Evolutionary conservation across 768 basidiomycete genomes (phyloP).

Genomic region (Lactarius quietus): DNA sequence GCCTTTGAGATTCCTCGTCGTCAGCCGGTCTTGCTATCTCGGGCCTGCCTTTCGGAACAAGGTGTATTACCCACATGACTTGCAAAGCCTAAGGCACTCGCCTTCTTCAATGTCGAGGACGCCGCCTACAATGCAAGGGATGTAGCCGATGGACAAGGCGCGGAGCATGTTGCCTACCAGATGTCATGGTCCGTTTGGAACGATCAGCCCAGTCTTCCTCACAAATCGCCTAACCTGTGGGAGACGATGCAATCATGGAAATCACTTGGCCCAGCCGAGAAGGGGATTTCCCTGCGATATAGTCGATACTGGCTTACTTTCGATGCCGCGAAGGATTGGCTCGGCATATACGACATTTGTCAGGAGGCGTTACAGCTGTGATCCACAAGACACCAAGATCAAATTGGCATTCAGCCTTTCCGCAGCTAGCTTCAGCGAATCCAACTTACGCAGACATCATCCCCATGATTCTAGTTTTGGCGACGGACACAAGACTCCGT

Average conservation of each 20-base stretch:
- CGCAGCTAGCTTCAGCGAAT: background rate
- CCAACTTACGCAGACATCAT: background rate
- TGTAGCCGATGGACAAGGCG: background rate
- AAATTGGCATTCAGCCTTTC: conserved; percentile 6
- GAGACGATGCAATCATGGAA: background rate
- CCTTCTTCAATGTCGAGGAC: conserved; percentile 30
- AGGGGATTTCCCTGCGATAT: background rate
- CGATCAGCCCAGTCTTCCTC: background rate
- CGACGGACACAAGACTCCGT: background rate
- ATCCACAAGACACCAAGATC: background rate
- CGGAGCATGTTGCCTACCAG: background rate
- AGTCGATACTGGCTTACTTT: conserved; percentile 15
- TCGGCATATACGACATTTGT: conserved; percentile 3
- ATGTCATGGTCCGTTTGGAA: conserved; percentile 8
- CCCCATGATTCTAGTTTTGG: background rate
- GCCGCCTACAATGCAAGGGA: conserved; percentile 3
- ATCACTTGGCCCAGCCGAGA: background rate
- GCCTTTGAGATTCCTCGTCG: background rate
- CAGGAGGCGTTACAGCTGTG: background rate
- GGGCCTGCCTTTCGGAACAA: background rate
- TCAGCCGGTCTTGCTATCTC: background rate
- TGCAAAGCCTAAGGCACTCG: background rate
- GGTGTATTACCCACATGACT: conserved; percentile 3
- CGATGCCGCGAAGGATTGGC: conserved; percentile 6
- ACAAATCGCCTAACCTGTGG: background rate